phyloP scores from a whole-genome alignment of 164 flowering plant genomes.

The Dillenia turbinata region DNA sequence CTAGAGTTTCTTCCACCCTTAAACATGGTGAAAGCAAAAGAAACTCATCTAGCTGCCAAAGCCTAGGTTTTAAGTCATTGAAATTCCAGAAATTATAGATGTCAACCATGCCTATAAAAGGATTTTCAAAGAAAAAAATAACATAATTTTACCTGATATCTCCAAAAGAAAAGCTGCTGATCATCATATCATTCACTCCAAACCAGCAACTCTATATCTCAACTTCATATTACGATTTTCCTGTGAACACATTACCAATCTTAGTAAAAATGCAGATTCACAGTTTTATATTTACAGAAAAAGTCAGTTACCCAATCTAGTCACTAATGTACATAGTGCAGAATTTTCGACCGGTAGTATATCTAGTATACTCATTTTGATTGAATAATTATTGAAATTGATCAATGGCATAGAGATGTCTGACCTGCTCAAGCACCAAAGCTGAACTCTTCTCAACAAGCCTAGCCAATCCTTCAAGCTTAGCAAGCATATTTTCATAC shows the following conservation, averaged over 20 bases:
- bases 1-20: no score
- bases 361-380: background rate
- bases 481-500: conserved; percentile 75
- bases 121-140: no score
- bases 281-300: no score
- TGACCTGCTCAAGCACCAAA: conserved; percentile 66
- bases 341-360: no score
- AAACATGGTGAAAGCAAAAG: no score
- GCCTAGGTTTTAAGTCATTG: no score
- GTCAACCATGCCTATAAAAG: no score
- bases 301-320: no score
- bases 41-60: no score
- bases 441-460: conserved; percentile 60
- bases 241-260: conserved; percentile 27
- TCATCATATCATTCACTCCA: conserved; percentile 26
- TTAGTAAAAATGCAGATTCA: no score
- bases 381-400: background rate
- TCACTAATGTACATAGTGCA: no score
- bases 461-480: conserved; percentile 58
- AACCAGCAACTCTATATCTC: conserved; percentile 54
- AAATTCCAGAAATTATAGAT: no score
- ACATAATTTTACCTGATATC: conserved; percentile 19
- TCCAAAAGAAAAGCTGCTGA: conserved; percentile 1
- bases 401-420: background rate
- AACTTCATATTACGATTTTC: conserved; percentile 61